A percentile compares a stretch with the other conserved stretches of the same genome.
phyloP scores from a whole-genome alignment of 1,139 yeast species.

The Kazachstania sp. region DNA sequence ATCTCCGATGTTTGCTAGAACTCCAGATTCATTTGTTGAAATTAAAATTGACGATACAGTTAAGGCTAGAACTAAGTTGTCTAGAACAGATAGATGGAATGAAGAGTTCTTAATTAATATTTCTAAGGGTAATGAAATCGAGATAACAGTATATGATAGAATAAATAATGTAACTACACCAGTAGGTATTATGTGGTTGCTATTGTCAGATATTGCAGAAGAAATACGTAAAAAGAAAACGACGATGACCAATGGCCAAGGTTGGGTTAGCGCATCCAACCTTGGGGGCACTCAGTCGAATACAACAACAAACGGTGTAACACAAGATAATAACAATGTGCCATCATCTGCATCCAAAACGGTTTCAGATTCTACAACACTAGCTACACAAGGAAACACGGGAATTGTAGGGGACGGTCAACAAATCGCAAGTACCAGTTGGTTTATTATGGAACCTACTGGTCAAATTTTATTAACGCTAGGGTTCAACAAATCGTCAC shows the following conservation, averaged over 20 bases:
- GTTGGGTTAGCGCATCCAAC: conserved; percentile 79
- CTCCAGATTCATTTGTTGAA: conserved; percentile 71
- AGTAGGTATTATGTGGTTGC: conserved; percentile 89
- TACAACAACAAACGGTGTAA: not conserved
- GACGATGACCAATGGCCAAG: conserved; percentile 64
- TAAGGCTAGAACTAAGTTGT: conserved; percentile 62
- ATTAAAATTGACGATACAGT: conserved; percentile 83
- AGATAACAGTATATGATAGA: conserved; percentile 77
- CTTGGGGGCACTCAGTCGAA: conserved; percentile 10
- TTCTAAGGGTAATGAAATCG: conserved; percentile 87
- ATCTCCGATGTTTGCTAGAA: conserved; percentile 64
- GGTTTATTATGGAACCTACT: conserved; percentile 90
- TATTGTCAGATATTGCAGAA: conserved; percentile 84
- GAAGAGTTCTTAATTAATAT: conserved; percentile 76
- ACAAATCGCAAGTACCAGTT: conserved; percentile 48
- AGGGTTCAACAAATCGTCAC: conserved; percentile 66
- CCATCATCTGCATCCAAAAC: not conserved
- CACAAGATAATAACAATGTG: conserved; percentile 6
- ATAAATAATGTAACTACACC: conserved; percentile 61
- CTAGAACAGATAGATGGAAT: conserved; percentile 75
- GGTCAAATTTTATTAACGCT: conserved; percentile 77
- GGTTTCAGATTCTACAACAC: not conserved
- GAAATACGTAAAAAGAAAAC: conserved; percentile 87
- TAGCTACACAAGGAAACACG: not conserved
- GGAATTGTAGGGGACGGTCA: conserved; percentile 1